Evolutionary conservation across 2,329 filamentous ascomycete species (phyloP).

Genomic region (Aspergillus glaucus): DNA sequence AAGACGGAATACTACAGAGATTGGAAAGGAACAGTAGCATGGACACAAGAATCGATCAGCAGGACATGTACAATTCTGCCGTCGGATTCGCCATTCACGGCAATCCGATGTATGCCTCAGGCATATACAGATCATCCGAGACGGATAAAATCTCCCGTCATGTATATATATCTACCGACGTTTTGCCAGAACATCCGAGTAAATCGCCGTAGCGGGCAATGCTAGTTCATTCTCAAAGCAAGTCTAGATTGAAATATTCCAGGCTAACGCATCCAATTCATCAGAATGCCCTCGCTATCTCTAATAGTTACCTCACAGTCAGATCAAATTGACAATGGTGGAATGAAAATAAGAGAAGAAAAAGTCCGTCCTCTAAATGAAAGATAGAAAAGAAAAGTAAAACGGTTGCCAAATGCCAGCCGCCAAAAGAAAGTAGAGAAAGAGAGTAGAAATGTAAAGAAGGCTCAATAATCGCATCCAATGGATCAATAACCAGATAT

Average conservation of each 20-base stretch:
- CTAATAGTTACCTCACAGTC: neutral
- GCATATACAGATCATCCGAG: no score
- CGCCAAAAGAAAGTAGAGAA: neutral
- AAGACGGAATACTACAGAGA: no score
- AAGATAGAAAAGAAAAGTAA: neutral
- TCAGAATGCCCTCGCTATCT: neutral
- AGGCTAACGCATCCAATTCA: neutral
- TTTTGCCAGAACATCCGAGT: no score
- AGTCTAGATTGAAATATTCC: neutral
- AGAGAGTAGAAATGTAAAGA: neutral
- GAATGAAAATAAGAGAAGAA: neutral
- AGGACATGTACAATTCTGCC: no score
- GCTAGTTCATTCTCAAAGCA: neutral
- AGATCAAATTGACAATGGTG: neutral
- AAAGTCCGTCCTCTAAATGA: neutral
- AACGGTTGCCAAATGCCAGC: neutral
- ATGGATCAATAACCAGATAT: constrained; percentile 17
- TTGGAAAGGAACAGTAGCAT: no score
- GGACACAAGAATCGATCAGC: no score
- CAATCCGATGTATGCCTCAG: no score
- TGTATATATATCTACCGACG: no score
- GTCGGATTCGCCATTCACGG: no score
- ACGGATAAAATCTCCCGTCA: no score
- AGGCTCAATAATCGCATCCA: neutral
- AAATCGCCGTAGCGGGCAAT: no score